phyloP scores from a whole-genome alignment of 1,284 basidiomycete genomes.

The Termitomyces sp. region DNA sequence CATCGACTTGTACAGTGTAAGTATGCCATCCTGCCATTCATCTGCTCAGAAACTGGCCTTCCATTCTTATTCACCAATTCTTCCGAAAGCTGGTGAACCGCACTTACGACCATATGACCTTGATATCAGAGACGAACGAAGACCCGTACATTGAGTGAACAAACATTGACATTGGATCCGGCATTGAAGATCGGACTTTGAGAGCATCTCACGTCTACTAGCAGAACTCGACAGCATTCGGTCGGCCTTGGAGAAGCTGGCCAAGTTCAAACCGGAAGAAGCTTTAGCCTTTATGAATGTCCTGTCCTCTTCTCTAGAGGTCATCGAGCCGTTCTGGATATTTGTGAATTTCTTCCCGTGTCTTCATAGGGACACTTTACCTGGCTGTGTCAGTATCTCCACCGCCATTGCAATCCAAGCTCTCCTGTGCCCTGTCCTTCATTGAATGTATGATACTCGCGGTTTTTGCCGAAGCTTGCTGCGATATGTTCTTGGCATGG shows the following conservation, averaged over 20 bases:
- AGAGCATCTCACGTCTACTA: neutral
- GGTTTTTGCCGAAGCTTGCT: conserved; percentile 37
- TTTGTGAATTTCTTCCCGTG: neutral
- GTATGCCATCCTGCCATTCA: neutral
- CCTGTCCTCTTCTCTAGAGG: neutral
- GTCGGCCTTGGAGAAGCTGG: neutral
- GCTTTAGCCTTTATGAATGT: neutral
- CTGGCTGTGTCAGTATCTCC: neutral
- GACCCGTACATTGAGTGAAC: neutral
- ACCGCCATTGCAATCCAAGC: conserved; percentile 35
- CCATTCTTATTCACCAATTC: neutral
- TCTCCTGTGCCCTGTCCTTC: conserved; percentile 36
- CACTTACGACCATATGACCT: neutral
- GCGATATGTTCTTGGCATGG: conserved; percentile 39
- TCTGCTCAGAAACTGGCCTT: neutral
- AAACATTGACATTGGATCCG: neutral
- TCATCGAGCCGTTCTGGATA: neutral
- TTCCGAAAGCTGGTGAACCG: neutral
- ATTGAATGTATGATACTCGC: conserved; percentile 49
- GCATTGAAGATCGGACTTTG: neutral
- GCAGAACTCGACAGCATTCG: neutral
- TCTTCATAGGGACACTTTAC: neutral
- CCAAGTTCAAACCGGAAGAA: neutral
- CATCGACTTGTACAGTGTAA: neutral
- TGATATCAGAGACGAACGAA: neutral